Conservation (phyloP, 306 rosid species). For the Cajanus cajan region DNA sequence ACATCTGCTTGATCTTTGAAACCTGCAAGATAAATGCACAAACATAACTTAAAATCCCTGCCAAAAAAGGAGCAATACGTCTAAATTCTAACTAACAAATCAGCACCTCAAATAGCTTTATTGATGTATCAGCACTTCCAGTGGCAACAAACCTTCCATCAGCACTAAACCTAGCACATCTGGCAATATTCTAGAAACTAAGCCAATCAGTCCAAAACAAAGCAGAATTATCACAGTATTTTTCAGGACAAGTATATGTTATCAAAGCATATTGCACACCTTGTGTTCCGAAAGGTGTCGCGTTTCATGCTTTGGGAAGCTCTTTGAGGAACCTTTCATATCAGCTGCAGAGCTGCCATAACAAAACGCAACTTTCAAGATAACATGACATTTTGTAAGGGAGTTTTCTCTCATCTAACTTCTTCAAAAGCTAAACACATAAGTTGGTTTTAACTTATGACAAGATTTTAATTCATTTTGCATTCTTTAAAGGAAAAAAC, state of each 20-base stretch:
- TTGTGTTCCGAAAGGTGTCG: constrained; percentile 95
- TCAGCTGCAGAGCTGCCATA: constrained; percentile 59
- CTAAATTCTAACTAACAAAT: constrained; percentile 1
- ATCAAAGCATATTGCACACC: constrained; percentile 42
- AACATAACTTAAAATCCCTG: constrained; percentile 14
- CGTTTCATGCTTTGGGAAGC: constrained; percentile 84
- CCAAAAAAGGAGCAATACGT: constrained; percentile 1
- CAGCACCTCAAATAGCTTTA: constrained; percentile 87
- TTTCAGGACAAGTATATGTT: background rate
- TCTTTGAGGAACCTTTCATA: constrained; percentile 66
- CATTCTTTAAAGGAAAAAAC: too few relatives aligned
- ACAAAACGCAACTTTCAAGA: constrained; percentile 25
- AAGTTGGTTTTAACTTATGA: background rate
- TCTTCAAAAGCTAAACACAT: too few relatives aligned
- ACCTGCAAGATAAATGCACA: constrained; percentile 51
- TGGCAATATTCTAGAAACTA: constrained; percentile 83
- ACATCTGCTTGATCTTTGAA: constrained; percentile 83
- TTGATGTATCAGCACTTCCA: constrained; percentile 91
- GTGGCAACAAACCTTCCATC: constrained; percentile 90
- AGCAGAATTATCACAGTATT: background rate
- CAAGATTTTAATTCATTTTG: too few relatives aligned
- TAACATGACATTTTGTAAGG: background rate
- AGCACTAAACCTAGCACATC: constrained; percentile 92
- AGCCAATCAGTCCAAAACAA: constrained; percentile 46
- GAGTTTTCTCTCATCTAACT: background rate